Base-by-base conservation (phyloP, 768 basidiomycete species). In the Boletales sp. region DNA sequence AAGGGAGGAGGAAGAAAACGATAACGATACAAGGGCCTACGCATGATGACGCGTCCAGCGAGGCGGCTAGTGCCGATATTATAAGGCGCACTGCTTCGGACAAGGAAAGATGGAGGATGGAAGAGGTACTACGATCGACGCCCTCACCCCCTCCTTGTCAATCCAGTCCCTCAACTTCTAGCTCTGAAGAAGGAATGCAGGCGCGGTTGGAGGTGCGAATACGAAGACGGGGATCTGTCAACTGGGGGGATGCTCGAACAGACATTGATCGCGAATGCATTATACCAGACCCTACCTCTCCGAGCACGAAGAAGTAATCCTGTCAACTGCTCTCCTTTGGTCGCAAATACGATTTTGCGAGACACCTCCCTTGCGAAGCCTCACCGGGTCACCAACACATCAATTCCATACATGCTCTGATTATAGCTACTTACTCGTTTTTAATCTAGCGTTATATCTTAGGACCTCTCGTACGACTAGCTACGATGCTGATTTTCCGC, bases 51-150 rank as follows among this genome's bases (percentile, higher is more conserved):
- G 31, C 39, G 42, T 32, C 49, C 14, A 29, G 46, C 48, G 21
- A 45, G 27, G 43, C 27, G 3, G 31, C 15, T 19, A 37, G n/a
- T 13, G 43, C 44, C 21, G 45, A 45, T 40, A 34, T n/a, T 24
- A 40, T 56, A 31, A 47, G 21, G 47, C 47, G 52, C 45, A 55
- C 45, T 44, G 43, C 52, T 17, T 62, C 64, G 24, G 60, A 64
- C 47, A 52, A 58, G 53, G 65, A 65, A 43, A 58, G 65, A 37
- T 18, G 39, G 47, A 55, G 60, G 47, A 55, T 67, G 56, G 58
- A 60, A 14, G 62, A 67, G 50, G 41, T 65, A 29, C 45, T 67
- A 18, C 50, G 30, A n/a, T 51, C 50, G 37, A 32, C 43, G 0
- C 52, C 57, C 24, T 52, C 50, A 15, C 47, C 42, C 27, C 27